Base-by-base conservation (phyloP, 805 yeast species). In the Millerago galiae region DNA sequence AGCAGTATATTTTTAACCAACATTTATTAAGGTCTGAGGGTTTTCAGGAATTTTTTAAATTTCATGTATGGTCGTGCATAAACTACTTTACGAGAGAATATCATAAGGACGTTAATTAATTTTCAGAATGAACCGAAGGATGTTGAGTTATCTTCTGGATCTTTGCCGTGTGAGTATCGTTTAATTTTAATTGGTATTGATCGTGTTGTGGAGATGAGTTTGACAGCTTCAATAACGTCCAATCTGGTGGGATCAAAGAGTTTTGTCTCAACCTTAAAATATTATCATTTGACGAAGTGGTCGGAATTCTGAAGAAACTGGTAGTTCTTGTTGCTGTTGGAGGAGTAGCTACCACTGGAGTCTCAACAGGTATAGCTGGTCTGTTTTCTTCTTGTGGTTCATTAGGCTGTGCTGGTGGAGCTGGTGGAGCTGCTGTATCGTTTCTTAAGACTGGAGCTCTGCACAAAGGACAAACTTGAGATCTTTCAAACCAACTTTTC, bases 391-490 rank as follows among this genome's bases (percentile, higher is more conserved):
- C 33, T 27, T 27, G 30, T 2, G 36, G 18, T 12, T n/a, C 25
- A 21, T 24, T 18, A 8, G 25, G 24, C 34, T 33, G 28, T 13
- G 46, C 46, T 5, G 42, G 35, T 16, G 11, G 14, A n/a, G 16
- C 18, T 17, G n/a, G 36, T 14, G 13, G 40, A 13, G 2, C 25
- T 15, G 13, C 16, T 8, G n/a, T 30, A 31, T 31, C 10, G 21
- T 31, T 31, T 21, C 16, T 14, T 48, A 78, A 72, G 2, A 88
- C 95, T 10, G 79, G 75, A 26, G 81, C 70, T 47, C 96, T 71
- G 60, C 99, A 93, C 41, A 90, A 78, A 2, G 99, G 99, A 66
- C 99, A 93, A n/a, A 78, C 76, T 52, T 83, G 91, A 0, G 96
- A 87, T 50, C 95, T 74, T 56, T 86, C 95, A 52, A 93, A 70